These are phyloP conservation scores for Rusavskia elegans DNA, from an alignment of 495 filamentous ascomycete genomes.

Conservation along the genomic window DNA sequence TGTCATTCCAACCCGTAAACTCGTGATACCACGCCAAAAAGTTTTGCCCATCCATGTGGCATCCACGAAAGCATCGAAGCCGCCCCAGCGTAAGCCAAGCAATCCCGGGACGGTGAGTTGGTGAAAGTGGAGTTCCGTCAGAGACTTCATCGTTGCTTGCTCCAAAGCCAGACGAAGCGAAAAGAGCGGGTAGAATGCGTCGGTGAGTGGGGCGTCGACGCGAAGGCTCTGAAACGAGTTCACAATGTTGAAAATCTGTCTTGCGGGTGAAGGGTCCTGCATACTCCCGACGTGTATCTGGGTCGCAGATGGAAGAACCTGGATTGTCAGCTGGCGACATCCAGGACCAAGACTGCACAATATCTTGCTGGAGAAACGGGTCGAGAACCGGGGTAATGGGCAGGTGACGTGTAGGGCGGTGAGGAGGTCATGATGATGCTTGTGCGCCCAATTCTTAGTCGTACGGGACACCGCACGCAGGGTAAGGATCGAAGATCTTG, in stretches of 20 bases:
- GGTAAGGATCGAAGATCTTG: constrained; percentile 5
- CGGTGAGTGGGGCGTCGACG: not conserved
- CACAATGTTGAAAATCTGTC: not conserved
- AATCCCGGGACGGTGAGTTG: not conserved
- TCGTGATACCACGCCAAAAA: constrained; percentile 4
- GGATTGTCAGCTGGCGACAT: constrained; percentile 2
- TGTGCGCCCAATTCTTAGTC: constrained; percentile 2
- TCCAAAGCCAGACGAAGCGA: constrained; percentile 3
- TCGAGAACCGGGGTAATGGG: not conserved
- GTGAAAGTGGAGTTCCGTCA: no score
- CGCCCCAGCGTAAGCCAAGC: constrained; percentile 2
- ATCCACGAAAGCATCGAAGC: not conserved
- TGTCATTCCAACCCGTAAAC: not conserved
- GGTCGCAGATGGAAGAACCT: not conserved
- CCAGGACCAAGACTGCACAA: not conserved
- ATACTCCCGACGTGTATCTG: not conserved
- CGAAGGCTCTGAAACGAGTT: not conserved
- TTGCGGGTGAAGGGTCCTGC: not conserved
- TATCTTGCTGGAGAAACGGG: not conserved
- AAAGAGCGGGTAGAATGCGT: constrained; percentile 1
- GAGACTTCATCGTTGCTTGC: no score
- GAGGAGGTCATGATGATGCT: not conserved
- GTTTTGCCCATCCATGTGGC: not conserved
- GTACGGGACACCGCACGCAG: constrained; percentile 8
- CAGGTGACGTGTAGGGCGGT: not conserved